Conservation (phyloP, 2,329 filamentous ascomycete genomes). For the Orbilia brochopaga region DNA sequence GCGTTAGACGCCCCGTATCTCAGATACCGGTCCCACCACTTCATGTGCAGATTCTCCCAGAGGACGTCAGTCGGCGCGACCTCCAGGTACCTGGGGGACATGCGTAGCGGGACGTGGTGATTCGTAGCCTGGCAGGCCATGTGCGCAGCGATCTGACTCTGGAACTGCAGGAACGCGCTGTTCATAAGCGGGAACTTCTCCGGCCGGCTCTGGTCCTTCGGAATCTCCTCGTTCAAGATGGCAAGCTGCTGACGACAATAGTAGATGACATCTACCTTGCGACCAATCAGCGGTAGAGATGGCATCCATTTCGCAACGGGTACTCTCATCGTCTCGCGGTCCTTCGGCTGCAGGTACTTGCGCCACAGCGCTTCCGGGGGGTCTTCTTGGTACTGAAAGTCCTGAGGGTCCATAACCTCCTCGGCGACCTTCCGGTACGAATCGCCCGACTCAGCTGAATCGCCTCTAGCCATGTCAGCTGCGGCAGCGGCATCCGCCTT, state of each 20-base stretch:
- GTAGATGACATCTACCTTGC: constrained; percentile 94
- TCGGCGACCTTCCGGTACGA: constrained; percentile 53
- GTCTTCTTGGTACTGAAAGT: constrained; percentile 65
- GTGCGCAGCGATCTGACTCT: constrained; percentile 94
- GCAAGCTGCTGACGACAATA: constrained; percentile 87
- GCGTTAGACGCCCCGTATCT: constrained; percentile 70
- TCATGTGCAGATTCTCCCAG: constrained; percentile 96
- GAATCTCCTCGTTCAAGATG: constrained; percentile 87
- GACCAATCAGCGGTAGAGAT: constrained; percentile 76
- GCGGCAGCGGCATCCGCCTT: neutral
- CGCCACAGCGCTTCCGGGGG: constrained; percentile 76
- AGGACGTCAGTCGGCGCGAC: constrained; percentile 90
- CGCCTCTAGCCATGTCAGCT: constrained; percentile 54
- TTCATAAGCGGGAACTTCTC: constrained; percentile 92
- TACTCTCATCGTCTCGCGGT: constrained; percentile 83
- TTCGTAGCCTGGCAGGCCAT: constrained; percentile 95
- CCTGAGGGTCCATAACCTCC: constrained; percentile 68
- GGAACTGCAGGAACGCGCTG: constrained; percentile 97
- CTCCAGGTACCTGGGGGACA: constrained; percentile 91
- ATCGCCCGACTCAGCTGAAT: constrained; percentile 24
- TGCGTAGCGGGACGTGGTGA: constrained; percentile 89
- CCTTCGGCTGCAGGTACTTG: constrained; percentile 77
- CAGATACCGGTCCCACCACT: constrained; percentile 89
- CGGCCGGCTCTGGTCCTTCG: constrained; percentile 81
- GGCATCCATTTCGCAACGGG: constrained; percentile 76